Base-by-base conservation (phyloP, 768 basidiomycete species). In the Plicaturopsis crispa region DNA sequence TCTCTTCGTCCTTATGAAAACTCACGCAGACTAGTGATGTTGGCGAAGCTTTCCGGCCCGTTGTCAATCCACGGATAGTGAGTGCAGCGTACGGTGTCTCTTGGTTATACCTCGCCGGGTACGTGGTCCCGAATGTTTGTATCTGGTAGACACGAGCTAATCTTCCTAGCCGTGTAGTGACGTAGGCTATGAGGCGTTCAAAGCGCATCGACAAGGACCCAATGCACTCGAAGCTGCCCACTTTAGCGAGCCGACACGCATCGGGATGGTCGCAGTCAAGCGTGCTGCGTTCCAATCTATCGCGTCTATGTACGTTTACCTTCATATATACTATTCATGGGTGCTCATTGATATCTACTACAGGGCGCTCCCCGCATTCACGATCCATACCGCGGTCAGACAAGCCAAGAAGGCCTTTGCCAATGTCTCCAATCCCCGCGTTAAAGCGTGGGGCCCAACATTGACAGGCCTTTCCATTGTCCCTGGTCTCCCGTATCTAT, bases 301-400 rank as follows among this genome's bases (percentile, higher is more conserved):
- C 20, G 85, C 86, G 7, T 87, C 84, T 28, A 87, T 89, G 84
- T 83, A 54, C 34, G 78, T 63, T 33, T 40, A 40, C 32, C 47
- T 39, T 20, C 39, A 42, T 31, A 36, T 4, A 38, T 43, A 28
- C 34, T 30, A 39, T 26, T 31, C 40, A 28, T 8, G 14, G 24
- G 28, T 30, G 16, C 24, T 43, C 41, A 39, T 23, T 20, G 12
- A 36, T 37, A 31, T 39, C 36, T 26, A 43, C 40, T 44, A 17
- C 47, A 87, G 84, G 84, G 84, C 78, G 4, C 70, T 88, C 14
- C 85, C 86, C 2, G 86, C 86, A 1, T 70, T 91, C 41, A 91
- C 87, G 1, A 89, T 91, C 39, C 87, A 91, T 54, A 84, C 83
- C 2, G 74, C 82, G 4, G 87, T 90, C 33, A 74, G 71, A 20